A percentile compares a stretch with the other conserved stretches of the same genome.
phyloP scores from a whole-genome alignment of 345 rosid genomes.

The Populus pruinosa region DNA sequence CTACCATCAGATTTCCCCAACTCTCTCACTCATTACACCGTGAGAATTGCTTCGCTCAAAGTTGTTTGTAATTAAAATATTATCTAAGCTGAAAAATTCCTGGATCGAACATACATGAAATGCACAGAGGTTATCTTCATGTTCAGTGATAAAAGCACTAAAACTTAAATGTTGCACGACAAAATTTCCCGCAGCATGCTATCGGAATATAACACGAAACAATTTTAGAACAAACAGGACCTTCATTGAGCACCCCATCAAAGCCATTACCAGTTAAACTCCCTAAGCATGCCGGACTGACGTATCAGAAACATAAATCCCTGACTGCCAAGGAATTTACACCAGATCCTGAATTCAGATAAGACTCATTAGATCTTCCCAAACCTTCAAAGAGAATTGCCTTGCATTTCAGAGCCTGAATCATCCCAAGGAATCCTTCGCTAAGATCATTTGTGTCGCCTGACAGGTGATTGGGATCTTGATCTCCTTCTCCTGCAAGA shows the following conservation, averaged over 20 bases:
- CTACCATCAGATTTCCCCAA: neutral
- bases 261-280: neutral
- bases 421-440: neutral
- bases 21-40: neutral
- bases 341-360: neutral
- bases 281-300: neutral
- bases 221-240: neutral
- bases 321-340: neutral
- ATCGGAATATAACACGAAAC: neutral
- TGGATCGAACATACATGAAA: neutral
- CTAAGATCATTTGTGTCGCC: constrained; percentile 44
- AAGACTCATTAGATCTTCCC: neutral
- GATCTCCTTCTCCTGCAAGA: constrained; percentile 63
- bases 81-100: neutral
- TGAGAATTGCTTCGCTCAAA: neutral
- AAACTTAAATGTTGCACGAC: neutral
- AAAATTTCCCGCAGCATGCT: neutral
- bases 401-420: neutral
- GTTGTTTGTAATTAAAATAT: neutral
- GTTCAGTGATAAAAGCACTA: neutral
- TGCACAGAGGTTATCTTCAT: neutral
- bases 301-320: neutral
- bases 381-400: neutral
- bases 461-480: constrained; percentile 73
- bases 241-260: neutral